Evolutionary conservation across 1,139 yeast genomes (phyloP).

Genomic region (Protomyces arabidopsidicola): DNA sequence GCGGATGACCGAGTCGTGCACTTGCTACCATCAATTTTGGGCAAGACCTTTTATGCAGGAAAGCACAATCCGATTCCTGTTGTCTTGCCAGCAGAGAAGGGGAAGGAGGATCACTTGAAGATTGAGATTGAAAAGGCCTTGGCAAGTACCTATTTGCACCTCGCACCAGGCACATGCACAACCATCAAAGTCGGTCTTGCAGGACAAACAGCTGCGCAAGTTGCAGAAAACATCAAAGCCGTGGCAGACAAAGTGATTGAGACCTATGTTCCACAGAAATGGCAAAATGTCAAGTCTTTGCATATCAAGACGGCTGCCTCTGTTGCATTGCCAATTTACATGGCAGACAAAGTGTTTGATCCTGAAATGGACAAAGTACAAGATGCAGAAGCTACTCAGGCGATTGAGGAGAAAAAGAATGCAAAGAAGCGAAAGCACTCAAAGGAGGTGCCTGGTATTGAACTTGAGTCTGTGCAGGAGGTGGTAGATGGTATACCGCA

Average conservation of each 20-base stretch:
- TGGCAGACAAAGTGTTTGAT: slow-evolving; percentile 57
- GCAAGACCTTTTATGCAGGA: slow-evolving; percentile 66
- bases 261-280: slow-evolving; percentile 38
- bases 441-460: slow-evolving; percentile 31
- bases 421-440: slow-evolving; percentile 38
- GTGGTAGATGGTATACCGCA: not conserved
- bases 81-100: slow-evolving; percentile 43
- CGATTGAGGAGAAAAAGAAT: slow-evolving; percentile 34
- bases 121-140: slow-evolving; percentile 55
- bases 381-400: slow-evolving; percentile 39
- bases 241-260: slow-evolving; percentile 51
- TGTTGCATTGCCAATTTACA: slow-evolving; percentile 79
- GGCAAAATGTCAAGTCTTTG: slow-evolving; percentile 54
- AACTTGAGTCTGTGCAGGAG: slow-evolving; percentile 21
- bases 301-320: slow-evolving; percentile 66
- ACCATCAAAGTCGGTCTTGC: slow-evolving; percentile 64
- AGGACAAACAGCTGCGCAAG: slow-evolving; percentile 42
- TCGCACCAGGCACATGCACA: slow-evolving; percentile 72
- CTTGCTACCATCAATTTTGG: slow-evolving; percentile 74
- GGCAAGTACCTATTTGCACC: slow-evolving; percentile 56
- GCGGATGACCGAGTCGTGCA: slow-evolving; percentile 79
- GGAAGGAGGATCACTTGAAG: slow-evolving; percentile 32
- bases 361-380: slow-evolving; percentile 39
- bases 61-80: slow-evolving; percentile 70
- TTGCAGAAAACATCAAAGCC: slow-evolving; percentile 53